These are phyloP conservation scores for Geranium brycei DNA, from an alignment of 345 rosid genomes.

Conservation along the genomic window DNA sequence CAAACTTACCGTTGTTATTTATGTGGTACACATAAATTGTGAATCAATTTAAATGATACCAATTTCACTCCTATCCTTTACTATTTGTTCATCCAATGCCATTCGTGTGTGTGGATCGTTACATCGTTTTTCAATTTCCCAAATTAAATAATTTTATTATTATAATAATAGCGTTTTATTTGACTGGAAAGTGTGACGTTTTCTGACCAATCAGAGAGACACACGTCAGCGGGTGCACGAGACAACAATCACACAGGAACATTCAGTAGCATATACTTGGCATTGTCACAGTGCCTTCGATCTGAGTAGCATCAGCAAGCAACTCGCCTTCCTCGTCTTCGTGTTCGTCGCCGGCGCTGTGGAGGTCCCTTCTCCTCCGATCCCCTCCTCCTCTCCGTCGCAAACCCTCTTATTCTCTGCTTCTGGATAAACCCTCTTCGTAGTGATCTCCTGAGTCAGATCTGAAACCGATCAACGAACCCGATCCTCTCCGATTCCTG, in stretches of 20 bases:
- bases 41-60: too few species aligned
- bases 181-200: too few species aligned
- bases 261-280: background rate
- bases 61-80: too few species aligned
- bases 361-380: background rate
- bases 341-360: background rate
- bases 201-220: too few species aligned
- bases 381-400: background rate
- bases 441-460: background rate
- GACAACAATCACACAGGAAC: background rate
- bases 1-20: too few species aligned
- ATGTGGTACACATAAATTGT: too few species aligned
- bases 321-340: background rate
- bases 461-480: background rate
- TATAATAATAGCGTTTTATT: too few species aligned
- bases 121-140: too few species aligned
- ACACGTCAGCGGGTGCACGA: background rate
- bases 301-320: background rate
- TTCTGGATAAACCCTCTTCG: background rate
- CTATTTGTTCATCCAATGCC: too few species aligned
- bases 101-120: too few species aligned
- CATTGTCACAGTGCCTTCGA: background rate
- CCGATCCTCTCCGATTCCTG: background rate
- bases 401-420: background rate
- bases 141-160: too few species aligned